Evolutionary conservation across 345 rosid species (phyloP).

Genomic region (Corymbia maculata): DNA sequence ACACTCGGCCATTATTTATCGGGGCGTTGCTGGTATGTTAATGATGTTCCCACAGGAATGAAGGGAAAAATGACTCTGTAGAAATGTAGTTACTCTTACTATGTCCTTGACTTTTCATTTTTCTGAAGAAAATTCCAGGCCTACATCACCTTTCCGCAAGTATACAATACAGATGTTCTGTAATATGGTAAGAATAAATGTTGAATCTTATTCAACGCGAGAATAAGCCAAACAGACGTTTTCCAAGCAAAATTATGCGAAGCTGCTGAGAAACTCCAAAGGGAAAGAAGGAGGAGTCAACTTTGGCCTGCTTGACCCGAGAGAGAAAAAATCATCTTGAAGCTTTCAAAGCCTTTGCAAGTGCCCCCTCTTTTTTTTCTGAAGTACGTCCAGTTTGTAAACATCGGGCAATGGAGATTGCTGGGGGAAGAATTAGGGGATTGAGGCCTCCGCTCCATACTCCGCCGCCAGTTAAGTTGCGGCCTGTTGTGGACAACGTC

Average conservation of each 20-base stretch:
- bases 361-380: neutral
- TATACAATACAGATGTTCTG: too few relatives aligned
- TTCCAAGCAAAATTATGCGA: neutral
- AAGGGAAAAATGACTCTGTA: constrained; percentile 18
- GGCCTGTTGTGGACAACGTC: constrained; percentile 3
- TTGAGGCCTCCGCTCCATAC: constrained; percentile 7
- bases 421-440: constrained; percentile 5
- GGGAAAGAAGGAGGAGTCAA: neutral
- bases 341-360: neutral
- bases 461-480: constrained; percentile 8
- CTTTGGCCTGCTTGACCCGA: accelerated
- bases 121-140: too few relatives aligned
- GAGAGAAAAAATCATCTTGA: neutral
- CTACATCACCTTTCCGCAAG: too few relatives aligned
- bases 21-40: constrained; percentile 90
- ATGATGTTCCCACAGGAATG: constrained; percentile 82
- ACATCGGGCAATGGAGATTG: neutral
- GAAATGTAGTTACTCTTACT: neutral
- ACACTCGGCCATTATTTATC: constrained; percentile 50
- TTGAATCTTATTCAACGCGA: accelerated
- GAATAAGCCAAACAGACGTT: accelerated
- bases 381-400: neutral
- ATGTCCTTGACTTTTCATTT: too few relatives aligned
- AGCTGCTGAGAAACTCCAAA: accelerated
- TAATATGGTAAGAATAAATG: too few relatives aligned